These are phyloP conservation scores for Rubroboletus satanas DNA, from an alignment of 768 basidiomycete genomes.

Conservation along the genomic window DNA sequence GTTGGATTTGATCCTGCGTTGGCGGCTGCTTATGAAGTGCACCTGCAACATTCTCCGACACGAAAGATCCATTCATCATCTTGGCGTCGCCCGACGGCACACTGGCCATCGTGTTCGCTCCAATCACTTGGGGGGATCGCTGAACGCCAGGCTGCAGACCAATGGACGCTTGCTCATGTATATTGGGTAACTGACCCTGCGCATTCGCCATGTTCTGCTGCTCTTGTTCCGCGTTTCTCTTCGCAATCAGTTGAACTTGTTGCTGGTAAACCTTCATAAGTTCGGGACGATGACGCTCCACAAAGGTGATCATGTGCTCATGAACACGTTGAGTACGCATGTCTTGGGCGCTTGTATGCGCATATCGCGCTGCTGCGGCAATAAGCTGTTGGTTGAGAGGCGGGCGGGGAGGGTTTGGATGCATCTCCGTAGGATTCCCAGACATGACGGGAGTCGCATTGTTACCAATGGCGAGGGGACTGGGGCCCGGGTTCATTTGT, in stretches of 20 bases:
- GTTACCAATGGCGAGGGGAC: slow-evolving; percentile 7
- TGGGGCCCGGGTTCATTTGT: slow-evolving; percentile 10
- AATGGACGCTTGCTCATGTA: slow-evolving; percentile 19
- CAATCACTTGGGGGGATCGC: slow-evolving; percentile 13
- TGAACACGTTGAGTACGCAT: slow-evolving; percentile 49
- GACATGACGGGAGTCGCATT: slow-evolving; percentile 6
- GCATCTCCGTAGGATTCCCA: slow-evolving; percentile 20
- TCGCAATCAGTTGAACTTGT: slow-evolving; percentile 17
- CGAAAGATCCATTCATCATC: slow-evolving; percentile 11
- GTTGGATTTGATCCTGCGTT: slow-evolving; percentile 34
- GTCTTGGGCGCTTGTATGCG: slow-evolving; percentile 43
- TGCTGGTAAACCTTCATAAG: slow-evolving; percentile 28
- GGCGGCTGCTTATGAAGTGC: slow-evolving; percentile 12
- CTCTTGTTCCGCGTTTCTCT: slow-evolving; percentile 23
- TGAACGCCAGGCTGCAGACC: slow-evolving; percentile 13
- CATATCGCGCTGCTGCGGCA: slow-evolving; percentile 45
- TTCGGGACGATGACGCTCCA: slow-evolving; percentile 49
- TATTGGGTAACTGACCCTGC: slow-evolving; percentile 16
- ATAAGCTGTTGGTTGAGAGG: slow-evolving; percentile 33
- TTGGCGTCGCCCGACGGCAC: slow-evolving; percentile 18
- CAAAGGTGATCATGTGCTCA: slow-evolving; percentile 49
- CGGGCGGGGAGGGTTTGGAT: slow-evolving; percentile 12
- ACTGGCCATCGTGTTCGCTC: slow-evolving; percentile 8
- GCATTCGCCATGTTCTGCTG: slow-evolving; percentile 19
- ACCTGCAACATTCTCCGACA: not conserved